Conservation (phyloP, 2,329 filamentous ascomycete species). For the Fusarium proliferatum region DNA sequence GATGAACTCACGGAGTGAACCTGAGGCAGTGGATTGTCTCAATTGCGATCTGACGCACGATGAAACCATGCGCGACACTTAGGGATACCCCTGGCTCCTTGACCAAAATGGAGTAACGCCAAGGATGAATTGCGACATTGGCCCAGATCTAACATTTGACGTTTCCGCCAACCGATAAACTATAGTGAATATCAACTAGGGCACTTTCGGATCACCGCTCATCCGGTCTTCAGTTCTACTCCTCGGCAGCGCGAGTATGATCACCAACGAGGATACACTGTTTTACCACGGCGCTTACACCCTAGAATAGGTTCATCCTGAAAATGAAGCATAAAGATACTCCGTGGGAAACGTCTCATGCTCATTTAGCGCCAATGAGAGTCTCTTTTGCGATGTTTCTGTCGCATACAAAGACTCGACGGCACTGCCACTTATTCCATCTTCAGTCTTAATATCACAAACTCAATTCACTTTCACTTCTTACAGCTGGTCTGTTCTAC, state of each 20-base stretch:
- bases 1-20: not conserved
- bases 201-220: not conserved
- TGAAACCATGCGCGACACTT: constrained; percentile 22
- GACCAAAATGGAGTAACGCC: not conserved
- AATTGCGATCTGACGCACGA: not conserved
- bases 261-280: not conserved
- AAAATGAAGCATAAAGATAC: not conserved
- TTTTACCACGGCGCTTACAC: not conserved
- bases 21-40: not conserved
- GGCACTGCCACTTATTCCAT: not conserved
- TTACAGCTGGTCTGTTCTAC: not conserved
- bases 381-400: not conserved
- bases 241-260: not conserved
- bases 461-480: not conserved
- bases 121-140: not conserved
- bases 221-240: not conserved
- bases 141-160: not conserved
- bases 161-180: not conserved
- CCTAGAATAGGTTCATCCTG: not conserved
- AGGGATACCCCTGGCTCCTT: constrained; percentile 18
- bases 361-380: not conserved
- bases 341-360: not conserved
- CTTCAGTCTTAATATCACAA: not conserved
- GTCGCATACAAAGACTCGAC: not conserved
- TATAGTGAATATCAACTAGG: rapidly evolving